Conservation (phyloP, 2,329 filamentous ascomycete genomes). For the Verticillium dahliae region DNA sequence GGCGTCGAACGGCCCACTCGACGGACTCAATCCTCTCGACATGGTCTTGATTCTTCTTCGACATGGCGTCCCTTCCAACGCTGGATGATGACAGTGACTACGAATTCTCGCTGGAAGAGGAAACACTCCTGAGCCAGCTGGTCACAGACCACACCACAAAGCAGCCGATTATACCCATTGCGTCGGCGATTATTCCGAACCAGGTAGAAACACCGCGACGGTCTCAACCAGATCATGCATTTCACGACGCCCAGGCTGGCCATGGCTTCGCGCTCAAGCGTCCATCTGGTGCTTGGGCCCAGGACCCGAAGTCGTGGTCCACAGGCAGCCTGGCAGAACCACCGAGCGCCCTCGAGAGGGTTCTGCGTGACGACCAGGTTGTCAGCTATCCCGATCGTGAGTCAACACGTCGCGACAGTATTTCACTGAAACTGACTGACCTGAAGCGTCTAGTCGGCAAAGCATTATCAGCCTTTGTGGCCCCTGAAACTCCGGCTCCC, state of each 20-base stretch:
- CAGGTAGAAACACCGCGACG: background rate
- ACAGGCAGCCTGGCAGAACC: background rate
- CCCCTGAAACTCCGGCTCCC: slow-evolving; percentile 1
- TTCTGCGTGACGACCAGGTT: slow-evolving; percentile 14
- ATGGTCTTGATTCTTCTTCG: background rate
- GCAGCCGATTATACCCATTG: slow-evolving; percentile 6
- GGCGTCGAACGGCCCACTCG: background rate
- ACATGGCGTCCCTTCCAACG: slow-evolving; percentile 5
- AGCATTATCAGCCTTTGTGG: slow-evolving; percentile 22
- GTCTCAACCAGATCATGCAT: background rate
- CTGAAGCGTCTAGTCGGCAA: slow-evolving; percentile 55
- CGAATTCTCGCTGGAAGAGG: slow-evolving; percentile 40
- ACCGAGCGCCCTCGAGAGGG: slow-evolving; percentile 6
- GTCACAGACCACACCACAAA: slow-evolving; percentile 14
- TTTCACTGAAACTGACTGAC: slow-evolving; percentile 49
- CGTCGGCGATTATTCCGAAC: no score
- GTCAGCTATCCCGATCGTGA: slow-evolving; percentile 48
- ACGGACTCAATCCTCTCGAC: background rate
- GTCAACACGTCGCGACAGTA: slow-evolving; percentile 16
- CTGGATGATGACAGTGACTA: slow-evolving; percentile 37
- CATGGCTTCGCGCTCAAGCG: background rate
- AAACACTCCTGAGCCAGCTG: slow-evolving; percentile 30
- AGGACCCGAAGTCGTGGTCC: background rate
- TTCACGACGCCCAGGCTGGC: slow-evolving; percentile 1
- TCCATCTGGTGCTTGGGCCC: background rate